These are phyloP conservation scores for Neurospora sp. DNA, from an alignment of 2,329 filamentous ascomycete genomes.

Conservation along the genomic window DNA sequence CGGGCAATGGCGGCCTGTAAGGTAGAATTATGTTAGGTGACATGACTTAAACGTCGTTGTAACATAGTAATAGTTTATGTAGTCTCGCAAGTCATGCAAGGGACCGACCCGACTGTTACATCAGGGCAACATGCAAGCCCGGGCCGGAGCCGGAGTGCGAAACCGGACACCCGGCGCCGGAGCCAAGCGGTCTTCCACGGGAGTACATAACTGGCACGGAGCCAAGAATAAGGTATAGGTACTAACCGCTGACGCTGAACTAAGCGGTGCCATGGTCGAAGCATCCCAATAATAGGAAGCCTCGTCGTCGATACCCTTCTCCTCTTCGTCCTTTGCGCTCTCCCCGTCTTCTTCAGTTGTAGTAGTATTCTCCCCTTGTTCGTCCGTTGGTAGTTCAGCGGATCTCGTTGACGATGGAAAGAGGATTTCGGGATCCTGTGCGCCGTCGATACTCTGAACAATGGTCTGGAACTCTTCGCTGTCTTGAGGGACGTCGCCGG, in stretches of 20 bases:
- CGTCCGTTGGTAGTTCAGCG: neutral
- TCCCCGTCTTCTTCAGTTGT: neutral
- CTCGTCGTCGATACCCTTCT: slow-evolving; percentile 18
- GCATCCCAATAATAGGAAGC: slow-evolving; percentile 48
- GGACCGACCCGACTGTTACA: neutral
- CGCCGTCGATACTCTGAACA: neutral
- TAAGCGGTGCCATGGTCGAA: slow-evolving; percentile 47
- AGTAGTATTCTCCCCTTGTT: neutral
- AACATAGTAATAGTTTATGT: neutral
- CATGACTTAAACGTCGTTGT: neutral
- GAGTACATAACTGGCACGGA: neutral
- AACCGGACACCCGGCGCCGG: neutral
- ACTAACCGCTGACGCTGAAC: slow-evolving; percentile 44
- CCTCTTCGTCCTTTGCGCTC: neutral
- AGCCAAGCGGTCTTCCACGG: slow-evolving; percentile 2
- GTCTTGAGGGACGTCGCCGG: neutral
- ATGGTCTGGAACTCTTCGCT: neutral
- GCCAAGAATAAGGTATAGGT: slow-evolving; percentile 1
- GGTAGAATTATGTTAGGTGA: neutral
- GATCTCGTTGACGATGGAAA: neutral
- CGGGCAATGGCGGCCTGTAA: slow-evolving; percentile 49
- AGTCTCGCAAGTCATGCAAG: slow-evolving; percentile 13
- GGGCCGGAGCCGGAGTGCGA: neutral
- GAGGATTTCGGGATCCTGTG: neutral
- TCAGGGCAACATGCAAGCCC: neutral